Percentiles rank a stretch among this genome's conserved stretches.
These are phyloP conservation scores for Metarhizium robertsii DNA, from an alignment of 2,329 filamentous ascomycete genomes.

Conservation along the genomic window DNA sequence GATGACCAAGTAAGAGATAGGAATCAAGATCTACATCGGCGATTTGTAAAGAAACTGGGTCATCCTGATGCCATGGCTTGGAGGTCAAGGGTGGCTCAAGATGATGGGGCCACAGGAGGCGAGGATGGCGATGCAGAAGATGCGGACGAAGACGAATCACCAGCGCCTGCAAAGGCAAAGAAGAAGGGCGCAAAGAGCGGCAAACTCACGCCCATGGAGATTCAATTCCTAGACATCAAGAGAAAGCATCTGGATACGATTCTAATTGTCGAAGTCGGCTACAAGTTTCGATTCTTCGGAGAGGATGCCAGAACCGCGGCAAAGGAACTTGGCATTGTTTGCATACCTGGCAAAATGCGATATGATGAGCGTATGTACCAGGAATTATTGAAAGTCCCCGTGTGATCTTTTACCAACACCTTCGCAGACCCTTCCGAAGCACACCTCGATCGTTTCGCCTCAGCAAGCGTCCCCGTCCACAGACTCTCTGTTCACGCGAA, in stretches of 20 bases:
- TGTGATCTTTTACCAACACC: conserved; percentile 5
- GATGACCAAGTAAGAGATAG: conserved; percentile 41
- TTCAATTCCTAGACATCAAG: conserved; percentile 91
- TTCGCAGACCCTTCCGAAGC: conserved; percentile 70
- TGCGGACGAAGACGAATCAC: conserved; percentile 44
- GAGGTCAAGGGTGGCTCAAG: conserved; percentile 47
- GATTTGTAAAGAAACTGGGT: conserved; percentile 85
- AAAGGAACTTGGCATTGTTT: conserved; percentile 88
- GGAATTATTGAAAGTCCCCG: not conserved
- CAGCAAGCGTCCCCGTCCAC: conserved; percentile 90
- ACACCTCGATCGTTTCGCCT: conserved; percentile 85
- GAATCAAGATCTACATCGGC: conserved; percentile 66
- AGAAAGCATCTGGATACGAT: conserved; percentile 81
- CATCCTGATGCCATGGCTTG: conserved; percentile 72
- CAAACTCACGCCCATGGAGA: conserved; percentile 91
- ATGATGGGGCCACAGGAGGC: conserved; percentile 42
- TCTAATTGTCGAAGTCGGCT: conserved; percentile 89
- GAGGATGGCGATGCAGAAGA: conserved; percentile 47
- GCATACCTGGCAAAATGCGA: conserved; percentile 88
- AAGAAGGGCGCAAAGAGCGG: conserved; percentile 63
- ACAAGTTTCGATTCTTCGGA: conserved; percentile 96
- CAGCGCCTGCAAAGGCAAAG: conserved; percentile 36
- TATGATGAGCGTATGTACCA: conserved; percentile 70
- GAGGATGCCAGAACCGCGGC: conserved; percentile 86
- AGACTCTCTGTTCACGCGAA: conserved; percentile 90